These are phyloP conservation scores for Pythium volutum DNA, from an alignment of 352 stramenopile genomes.

Conservation along the genomic window DNA sequence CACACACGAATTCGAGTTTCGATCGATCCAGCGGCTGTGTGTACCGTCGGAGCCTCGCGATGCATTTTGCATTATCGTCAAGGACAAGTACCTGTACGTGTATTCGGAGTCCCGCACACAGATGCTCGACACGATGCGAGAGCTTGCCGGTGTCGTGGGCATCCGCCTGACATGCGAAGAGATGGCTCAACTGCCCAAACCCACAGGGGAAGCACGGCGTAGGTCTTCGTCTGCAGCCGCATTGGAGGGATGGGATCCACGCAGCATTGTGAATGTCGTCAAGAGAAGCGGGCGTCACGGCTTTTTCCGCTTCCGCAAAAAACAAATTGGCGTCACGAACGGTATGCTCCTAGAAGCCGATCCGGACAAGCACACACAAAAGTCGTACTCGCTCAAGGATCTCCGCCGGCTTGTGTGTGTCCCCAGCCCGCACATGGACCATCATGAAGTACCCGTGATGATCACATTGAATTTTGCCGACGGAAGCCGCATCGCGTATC, in stretches of 20 bases:
- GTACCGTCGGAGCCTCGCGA: conserved; percentile 45
- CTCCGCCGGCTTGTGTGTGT: conserved; percentile 51
- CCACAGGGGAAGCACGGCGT: conserved; percentile 14
- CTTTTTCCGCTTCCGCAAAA: conserved; percentile 54
- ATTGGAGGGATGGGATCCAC: conserved; percentile 31
- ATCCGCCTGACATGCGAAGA: conserved; percentile 40
- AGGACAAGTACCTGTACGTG: conserved; percentile 68
- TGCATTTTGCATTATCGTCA: conserved; percentile 53
- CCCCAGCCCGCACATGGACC: conserved; percentile 8
- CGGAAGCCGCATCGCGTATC: conserved; percentile 56
- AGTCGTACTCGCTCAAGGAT: conserved; percentile 53
- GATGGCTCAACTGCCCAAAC: conserved; percentile 52
- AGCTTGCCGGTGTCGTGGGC: conserved; percentile 62
- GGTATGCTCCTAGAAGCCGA: conserved; percentile 20
- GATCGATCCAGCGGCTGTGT: conserved; percentile 50
- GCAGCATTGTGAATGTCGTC: conserved; percentile 50
- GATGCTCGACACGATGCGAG: conserved; percentile 63
- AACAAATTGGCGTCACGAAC: conserved; percentile 41
- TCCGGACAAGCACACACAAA: conserved; percentile 28
- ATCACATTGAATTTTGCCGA: conserved; percentile 70
- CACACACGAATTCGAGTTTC: conserved; percentile 77
- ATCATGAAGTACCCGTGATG: conserved; percentile 22
- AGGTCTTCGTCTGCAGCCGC: not conserved
- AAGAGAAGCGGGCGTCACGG: conserved; percentile 55
- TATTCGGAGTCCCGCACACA: conserved; percentile 60